Percentiles rank a stretch among this genome's conserved stretches.
Conservation (phyloP, 768 basidiomycete genomes). For the Amanita rubescens region DNA sequence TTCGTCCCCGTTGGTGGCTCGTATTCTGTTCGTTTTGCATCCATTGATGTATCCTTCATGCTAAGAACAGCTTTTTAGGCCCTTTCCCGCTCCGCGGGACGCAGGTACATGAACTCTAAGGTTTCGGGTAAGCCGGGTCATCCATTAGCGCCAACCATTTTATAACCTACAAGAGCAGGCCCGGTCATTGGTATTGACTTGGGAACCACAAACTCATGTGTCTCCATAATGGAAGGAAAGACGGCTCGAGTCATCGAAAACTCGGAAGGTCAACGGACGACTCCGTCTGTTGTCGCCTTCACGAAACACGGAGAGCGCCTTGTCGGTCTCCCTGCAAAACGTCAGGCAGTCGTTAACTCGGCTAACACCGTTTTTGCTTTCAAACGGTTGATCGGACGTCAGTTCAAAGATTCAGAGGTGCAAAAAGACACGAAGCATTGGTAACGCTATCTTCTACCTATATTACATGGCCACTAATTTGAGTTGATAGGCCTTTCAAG, state of each 20-base stretch:
- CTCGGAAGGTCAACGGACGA: constrained; percentile 94
- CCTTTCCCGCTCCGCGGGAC: constrained; percentile 65
- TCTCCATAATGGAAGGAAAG: constrained; percentile 94
- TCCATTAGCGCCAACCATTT: constrained; percentile 1
- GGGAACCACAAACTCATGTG: constrained; percentile 90
- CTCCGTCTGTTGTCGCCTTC: constrained; percentile 97
- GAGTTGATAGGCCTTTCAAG: constrained; percentile 62
- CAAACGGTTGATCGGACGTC: constrained; percentile 91
- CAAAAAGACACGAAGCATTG: constrained; percentile 85
- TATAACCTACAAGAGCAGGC: constrained; percentile 31
- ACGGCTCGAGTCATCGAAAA: constrained; percentile 95
- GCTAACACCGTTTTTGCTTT: constrained; percentile 91
- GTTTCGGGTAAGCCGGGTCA: constrained; percentile 58
- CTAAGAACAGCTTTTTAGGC: constrained; percentile 30
- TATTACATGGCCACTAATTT: constrained; percentile 1
- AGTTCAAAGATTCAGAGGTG: constrained; percentile 90
- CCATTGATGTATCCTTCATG: constrained; percentile 9
- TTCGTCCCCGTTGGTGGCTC: constrained; percentile 51
- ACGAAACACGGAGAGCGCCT: constrained; percentile 97
- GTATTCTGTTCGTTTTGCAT: constrained; percentile 44
- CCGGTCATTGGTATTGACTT: constrained; percentile 96
- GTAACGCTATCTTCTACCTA: constrained; percentile 28
- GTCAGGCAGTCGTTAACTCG: constrained; percentile 95
- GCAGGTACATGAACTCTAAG: constrained; percentile 94
- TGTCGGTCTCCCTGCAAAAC: constrained; percentile 93